A percentile compares a stretch with the other conserved stretches of the same genome.
Conservation (phyloP, 192 early-diverging fungal species). For the Entomortierella chlamydospora region DNA sequence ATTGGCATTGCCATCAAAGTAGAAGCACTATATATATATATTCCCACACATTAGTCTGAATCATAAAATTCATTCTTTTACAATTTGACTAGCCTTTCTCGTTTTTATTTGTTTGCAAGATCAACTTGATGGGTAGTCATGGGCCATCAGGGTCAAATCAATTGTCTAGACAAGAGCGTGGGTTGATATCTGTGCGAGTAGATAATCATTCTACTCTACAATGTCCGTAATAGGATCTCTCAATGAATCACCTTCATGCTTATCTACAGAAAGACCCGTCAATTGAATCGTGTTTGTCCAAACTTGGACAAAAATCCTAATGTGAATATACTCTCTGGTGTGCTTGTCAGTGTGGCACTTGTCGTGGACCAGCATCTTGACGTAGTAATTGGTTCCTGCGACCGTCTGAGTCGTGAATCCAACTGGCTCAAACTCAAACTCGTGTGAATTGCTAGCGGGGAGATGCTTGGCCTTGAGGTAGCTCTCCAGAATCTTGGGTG, state of each 20-base stretch:
- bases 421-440: slow-evolving; percentile 8
- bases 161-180: too few species aligned
- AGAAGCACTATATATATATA: not conserved
- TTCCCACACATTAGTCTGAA: not conserved
- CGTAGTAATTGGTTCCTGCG: slow-evolving; percentile 34
- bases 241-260: not conserved
- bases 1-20: slow-evolving; percentile 31
- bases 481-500: not conserved
- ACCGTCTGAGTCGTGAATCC: slow-evolving; percentile 28
- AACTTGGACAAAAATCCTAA: slow-evolving; percentile 19
- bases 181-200: too few species aligned
- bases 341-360: not conserved
- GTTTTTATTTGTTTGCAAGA: too few species aligned
- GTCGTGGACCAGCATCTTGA: slow-evolving; percentile 22
- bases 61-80: not conserved
- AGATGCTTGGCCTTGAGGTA: not conserved
- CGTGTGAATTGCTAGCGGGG: not conserved
- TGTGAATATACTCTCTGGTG: slow-evolving; percentile 18
- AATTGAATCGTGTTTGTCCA: slow-evolving; percentile 16
- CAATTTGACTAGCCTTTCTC: too few species aligned
- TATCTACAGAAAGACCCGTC: slow-evolving; percentile 10
- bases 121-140: too few species aligned
- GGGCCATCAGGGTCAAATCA: too few species aligned
- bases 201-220: too few species aligned
- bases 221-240: not conserved